phyloP scores from a whole-genome alignment of 2,329 filamentous ascomycete genomes.

The Chaetomiaceae sp. region DNA sequence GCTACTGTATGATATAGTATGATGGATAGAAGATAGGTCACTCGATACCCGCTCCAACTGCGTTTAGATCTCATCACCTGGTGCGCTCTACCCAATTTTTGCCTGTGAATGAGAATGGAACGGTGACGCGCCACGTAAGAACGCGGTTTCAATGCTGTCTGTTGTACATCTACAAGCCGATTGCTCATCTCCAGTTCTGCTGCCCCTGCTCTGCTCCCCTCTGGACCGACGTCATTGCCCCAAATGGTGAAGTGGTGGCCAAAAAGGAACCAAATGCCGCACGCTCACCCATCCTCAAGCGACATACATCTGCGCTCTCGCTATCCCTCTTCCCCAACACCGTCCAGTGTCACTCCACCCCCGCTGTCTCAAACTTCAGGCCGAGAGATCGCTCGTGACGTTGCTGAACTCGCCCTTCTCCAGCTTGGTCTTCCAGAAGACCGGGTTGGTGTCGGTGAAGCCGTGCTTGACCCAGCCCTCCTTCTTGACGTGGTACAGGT shows the following conservation, averaged over 20 bases:
- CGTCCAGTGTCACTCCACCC: neutral
- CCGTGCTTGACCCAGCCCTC: conserved; percentile 98
- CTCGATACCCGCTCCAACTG: too few relatives aligned
- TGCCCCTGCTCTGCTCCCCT: neutral
- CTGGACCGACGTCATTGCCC: conserved; percentile 6
- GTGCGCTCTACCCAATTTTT: too few relatives aligned
- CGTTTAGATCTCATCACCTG: too few relatives aligned
- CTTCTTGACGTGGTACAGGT: conserved; percentile 98
- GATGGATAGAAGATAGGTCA: too few relatives aligned
- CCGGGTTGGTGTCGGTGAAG: conserved; percentile 96
- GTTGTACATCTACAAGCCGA: conserved; percentile 25
- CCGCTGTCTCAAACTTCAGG: conserved; percentile 11
- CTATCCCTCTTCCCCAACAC: neutral
- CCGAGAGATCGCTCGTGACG: conserved; percentile 68
- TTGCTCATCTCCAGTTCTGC: neutral
- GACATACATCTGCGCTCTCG: neutral
- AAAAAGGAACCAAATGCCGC: too few relatives aligned
- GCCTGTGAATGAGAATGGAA: conserved; percentile 52
- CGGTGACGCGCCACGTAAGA: conserved; percentile 23
- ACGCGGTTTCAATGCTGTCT: conserved; percentile 1
- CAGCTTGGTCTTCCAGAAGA: conserved; percentile 99
- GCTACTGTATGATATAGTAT: too few relatives aligned
- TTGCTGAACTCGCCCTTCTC: conserved; percentile 98
- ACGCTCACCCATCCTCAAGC: too few relatives aligned
- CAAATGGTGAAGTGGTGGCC: too few relatives aligned